Base-by-base conservation (phyloP, 352 stramenopile genomes). In the Phytopythium ostracodes region DNA sequence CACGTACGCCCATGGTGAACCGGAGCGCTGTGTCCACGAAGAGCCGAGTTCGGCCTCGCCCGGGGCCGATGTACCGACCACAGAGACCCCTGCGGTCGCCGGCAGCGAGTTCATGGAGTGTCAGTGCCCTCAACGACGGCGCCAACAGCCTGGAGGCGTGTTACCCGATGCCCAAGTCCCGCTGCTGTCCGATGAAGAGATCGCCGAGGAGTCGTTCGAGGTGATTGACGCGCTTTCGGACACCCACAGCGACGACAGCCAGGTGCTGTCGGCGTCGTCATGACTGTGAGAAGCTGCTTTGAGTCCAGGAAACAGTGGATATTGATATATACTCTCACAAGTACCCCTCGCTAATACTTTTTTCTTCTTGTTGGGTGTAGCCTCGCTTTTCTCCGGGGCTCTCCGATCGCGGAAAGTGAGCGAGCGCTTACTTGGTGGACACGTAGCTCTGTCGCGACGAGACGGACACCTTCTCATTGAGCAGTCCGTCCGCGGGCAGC, bases 371-470 rank as follows among this genome's bases (percentile, higher is more conserved):
- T 35, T 33, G 29, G 29, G 33, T 11, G 17, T n/a, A 44, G 40
- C 40, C 17, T 44, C 4, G 17, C 11, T 12, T 4, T 22, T 10
- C 17, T 2, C n/a, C n/a, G n/a, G n/a, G 17, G 40, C 40, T 20
- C 17, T 9, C 22, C 40, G n/a, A n/a, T n/a, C n/a, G n/a, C n/a
- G n/a, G n/a, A n/a, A n/a, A n/a, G n/a, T n/a, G n/a, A n/a, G 7
- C 17, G 35, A 24, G 46, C 11, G 22, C 25, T 67, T 64, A 71
- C 56, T 71, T 71, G 24, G 65, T 57, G n/a, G 56, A 57, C 7
- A 56, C 65, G 57, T 64, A 54, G 29, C 65, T 71, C 35, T 68
- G 65, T 12, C 62, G 65, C 27, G 65, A 71, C 27, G 56, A 55
- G 17, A 71, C 65, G 14, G 61, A 71, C 15, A 65, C 38, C 29